These are phyloP conservation scores for Yarrowia osloensis DNA, from an alignment of 805 yeast genomes.

Conservation along the genomic window DNA sequence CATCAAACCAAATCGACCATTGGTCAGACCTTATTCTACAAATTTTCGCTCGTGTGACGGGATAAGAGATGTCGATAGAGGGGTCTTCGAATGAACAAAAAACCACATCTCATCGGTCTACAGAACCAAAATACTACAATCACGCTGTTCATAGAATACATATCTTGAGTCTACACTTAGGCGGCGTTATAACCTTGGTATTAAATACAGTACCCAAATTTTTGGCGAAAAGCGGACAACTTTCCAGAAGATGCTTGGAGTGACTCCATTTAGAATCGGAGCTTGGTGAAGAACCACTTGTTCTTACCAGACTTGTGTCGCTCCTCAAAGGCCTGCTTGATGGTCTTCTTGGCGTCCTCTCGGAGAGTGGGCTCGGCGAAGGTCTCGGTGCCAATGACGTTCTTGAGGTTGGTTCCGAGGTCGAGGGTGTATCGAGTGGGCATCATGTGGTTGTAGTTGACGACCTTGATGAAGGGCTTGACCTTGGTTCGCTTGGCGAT, in stretches of 20 bases:
- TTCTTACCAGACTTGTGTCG: slow-evolving; percentile 98
- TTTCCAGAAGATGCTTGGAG: slow-evolving; percentile 21
- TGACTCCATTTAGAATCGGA: slow-evolving; percentile 66
- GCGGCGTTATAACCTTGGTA: slow-evolving; percentile 22
- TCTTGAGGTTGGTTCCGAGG: slow-evolving; percentile 85
- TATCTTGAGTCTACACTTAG: slow-evolving; percentile 28
- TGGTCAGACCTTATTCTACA: slow-evolving; percentile 21
- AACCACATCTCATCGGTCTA: too few relatives aligned
- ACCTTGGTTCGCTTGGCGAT: slow-evolving; percentile 95
- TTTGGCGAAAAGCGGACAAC: slow-evolving; percentile 25
- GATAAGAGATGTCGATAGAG: not conserved
- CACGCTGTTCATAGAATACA: slow-evolving; percentile 13
- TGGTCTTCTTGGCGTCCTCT: slow-evolving; percentile 98
- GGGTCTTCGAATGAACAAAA: not conserved
- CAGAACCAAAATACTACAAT: not conserved
- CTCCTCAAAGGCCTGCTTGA: slow-evolving; percentile 99
- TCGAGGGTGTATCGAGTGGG: slow-evolving; percentile 99
- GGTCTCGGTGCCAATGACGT: slow-evolving; percentile 88
- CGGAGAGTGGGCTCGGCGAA: slow-evolving; percentile 97
- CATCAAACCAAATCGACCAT: not conserved
- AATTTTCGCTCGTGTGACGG: slow-evolving; percentile 14
- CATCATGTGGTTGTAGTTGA: slow-evolving; percentile 99
- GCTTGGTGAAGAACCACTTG: slow-evolving; percentile 99
- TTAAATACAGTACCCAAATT: slow-evolving; percentile 30
- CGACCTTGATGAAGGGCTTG: slow-evolving; percentile 98